Evolutionary conservation across 202 grass and related monocot species (phyloP).

Genomic region (Setaria viridis): DNA sequence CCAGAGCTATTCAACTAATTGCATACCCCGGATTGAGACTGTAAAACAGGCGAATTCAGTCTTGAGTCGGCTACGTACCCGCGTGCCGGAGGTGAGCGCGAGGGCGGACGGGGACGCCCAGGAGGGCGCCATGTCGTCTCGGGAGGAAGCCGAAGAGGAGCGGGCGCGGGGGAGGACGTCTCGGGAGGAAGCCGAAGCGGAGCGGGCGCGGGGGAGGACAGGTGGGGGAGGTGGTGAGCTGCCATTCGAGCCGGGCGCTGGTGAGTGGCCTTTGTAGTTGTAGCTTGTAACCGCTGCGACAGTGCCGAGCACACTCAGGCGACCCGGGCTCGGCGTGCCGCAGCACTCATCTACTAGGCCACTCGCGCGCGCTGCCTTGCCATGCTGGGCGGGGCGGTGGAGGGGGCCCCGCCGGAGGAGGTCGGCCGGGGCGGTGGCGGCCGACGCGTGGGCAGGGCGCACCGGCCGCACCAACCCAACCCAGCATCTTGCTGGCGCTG

Average conservation of each 20-base stretch:
- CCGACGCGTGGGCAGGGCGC: conserved; percentile 29
- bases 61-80: conserved; percentile 1
- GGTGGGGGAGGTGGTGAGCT: not conserved
- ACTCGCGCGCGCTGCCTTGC: conserved; percentile 17
- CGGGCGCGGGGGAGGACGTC: conserved; percentile 10
- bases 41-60: not conserved
- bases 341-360: not conserved
- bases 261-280: conserved; percentile 39
- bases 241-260: conserved; percentile 33
- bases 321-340: not conserved
- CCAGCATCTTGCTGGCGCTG: conserved; percentile 13
- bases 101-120: conserved; percentile 33
- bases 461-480: conserved; percentile 30
- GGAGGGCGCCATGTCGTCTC: conserved; percentile 46
- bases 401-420: conserved; percentile 29
- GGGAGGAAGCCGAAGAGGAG: not conserved
- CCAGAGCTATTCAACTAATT: not conserved
- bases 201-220: not conserved
- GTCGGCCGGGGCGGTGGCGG: conserved; percentile 36
- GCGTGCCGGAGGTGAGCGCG: conserved; percentile 22
- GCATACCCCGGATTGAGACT: not conserved
- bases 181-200: not conserved
- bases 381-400: conserved; percentile 8
- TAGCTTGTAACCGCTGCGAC: not conserved
- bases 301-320: conserved; percentile 12